A percentile compares a stretch with the other conserved stretches of the same genome.
These are phyloP conservation scores for Vicia faba DNA, from an alignment of 306 rosid species.

Conservation along the genomic window DNA sequence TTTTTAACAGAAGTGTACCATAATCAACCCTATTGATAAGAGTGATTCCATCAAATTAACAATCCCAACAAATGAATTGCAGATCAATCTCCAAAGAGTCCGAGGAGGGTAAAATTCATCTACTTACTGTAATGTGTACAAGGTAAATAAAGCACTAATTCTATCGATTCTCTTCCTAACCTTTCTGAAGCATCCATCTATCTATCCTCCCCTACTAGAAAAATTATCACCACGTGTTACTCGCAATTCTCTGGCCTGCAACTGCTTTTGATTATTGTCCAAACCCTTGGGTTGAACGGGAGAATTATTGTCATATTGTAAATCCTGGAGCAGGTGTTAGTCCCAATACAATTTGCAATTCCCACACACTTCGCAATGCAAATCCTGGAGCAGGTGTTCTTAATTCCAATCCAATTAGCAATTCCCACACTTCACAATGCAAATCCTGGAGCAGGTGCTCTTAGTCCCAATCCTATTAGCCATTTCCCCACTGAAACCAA, in stretches of 20 bases:
- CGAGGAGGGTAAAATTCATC: constrained; percentile 35
- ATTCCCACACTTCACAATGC: too few relatives aligned
- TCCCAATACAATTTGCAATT: too few relatives aligned
- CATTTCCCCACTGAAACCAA: constrained; percentile 34
- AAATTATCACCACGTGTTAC: constrained; percentile 35
- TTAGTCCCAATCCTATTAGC: constrained; percentile 20
- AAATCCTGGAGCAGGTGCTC: constrained; percentile 18
- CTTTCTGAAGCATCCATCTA: constrained; percentile 26
- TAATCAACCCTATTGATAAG: too few relatives aligned
- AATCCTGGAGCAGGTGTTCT: too few relatives aligned
- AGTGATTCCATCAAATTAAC: background rate
- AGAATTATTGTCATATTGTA: constrained; percentile 18
- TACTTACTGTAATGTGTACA: constrained; percentile 61
- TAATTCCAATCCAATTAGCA: too few relatives aligned
- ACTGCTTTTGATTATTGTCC: constrained; percentile 14
- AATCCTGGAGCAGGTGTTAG: too few relatives aligned
- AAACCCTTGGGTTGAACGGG: background rate
- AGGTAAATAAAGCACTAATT: constrained; percentile 39
- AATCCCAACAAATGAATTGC: background rate
- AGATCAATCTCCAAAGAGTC: constrained; percentile 7
- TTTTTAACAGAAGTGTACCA: too few relatives aligned
- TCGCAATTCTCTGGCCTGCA: constrained; percentile 34
- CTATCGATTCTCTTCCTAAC: constrained; percentile 43
- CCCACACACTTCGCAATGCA: too few relatives aligned
- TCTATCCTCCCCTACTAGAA: constrained; percentile 20